Percentiles rank a stretch among this genome's conserved stretches.
These are phyloP conservation scores for Microthlaspi erraticum DNA, from an alignment of 345 rosid species.

Conservation along the genomic window DNA sequence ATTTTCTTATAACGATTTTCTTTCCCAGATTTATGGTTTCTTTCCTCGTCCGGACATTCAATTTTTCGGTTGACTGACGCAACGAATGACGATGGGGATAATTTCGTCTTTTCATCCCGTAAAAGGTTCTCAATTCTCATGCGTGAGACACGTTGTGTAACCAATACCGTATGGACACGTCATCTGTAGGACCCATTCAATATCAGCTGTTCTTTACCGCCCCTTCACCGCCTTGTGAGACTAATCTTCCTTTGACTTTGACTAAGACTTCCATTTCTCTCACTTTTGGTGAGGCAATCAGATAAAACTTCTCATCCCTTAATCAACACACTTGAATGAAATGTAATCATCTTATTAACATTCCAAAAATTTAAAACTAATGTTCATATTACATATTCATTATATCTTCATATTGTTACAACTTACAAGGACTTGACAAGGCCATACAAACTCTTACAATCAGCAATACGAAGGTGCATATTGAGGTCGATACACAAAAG, in stretches of 20 bases:
- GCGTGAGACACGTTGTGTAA: conserved; percentile 31
- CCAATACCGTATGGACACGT: conserved; percentile 22
- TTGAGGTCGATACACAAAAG: conserved; percentile 71
- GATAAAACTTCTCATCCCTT: conserved; percentile 2
- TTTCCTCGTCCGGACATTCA: conserved; percentile 32
- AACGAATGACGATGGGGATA: conserved; percentile 29
- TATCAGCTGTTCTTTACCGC: neutral
- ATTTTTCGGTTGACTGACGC: conserved; percentile 31
- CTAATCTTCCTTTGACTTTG: conserved; percentile 31
- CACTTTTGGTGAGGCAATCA: neutral
- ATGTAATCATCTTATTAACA: conserved; percentile 6
- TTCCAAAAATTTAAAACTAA: neutral
- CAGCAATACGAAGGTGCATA: conserved; percentile 67
- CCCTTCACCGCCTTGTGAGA: conserved; percentile 32
- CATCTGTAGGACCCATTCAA: conserved; percentile 30
- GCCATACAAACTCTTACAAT: neutral
- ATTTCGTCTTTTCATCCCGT: neutral
- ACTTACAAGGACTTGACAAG: conserved; percentile 1
- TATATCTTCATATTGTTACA: neutral
- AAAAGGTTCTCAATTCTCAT: neutral
- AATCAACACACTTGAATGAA: neutral
- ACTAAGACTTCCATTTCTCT: conserved; percentile 14
- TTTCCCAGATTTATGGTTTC: conserved; percentile 38
- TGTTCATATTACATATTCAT: neutral
- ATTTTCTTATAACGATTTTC: conserved; percentile 9